A percentile compares a stretch with the other conserved stretches of the same genome.
Evolutionary conservation across 2,329 filamentous ascomycete genomes (phyloP).

Genomic region (Passalora sequoiae): DNA sequence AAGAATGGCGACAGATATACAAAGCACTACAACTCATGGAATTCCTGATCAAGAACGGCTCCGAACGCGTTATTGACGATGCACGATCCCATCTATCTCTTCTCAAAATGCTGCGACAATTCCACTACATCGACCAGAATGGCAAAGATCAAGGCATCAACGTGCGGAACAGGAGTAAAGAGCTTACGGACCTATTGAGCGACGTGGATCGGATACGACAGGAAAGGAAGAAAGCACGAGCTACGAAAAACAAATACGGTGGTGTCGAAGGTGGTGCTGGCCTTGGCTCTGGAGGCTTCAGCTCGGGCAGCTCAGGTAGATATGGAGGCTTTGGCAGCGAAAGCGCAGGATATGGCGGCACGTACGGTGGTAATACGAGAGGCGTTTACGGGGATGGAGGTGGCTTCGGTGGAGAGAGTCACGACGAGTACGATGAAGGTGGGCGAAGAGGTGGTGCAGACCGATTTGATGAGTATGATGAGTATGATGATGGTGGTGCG

Average conservation of each 20-base stretch:
- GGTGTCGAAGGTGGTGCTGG: constrained; percentile 80
- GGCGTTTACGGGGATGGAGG: constrained; percentile 93
- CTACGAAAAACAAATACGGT: constrained; percentile 89
- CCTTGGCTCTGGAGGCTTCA: constrained; percentile 44
- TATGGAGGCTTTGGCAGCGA: constrained; percentile 94
- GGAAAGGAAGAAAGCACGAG: constrained; percentile 78
- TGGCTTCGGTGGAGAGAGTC: constrained; percentile 73
- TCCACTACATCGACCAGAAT: constrained; percentile 92
- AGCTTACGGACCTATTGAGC: constrained; percentile 84
- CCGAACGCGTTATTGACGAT: constrained; percentile 94
- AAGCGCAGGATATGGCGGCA: constrained; percentile 45
- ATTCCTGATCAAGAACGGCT: constrained; percentile 96
- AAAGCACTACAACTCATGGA: constrained; percentile 92
- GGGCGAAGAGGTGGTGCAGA: constrained; percentile 54
- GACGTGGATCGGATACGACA: constrained; percentile 80
- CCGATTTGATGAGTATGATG: constrained; percentile 94
- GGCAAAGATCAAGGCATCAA: constrained; percentile 98
- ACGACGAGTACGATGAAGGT: constrained; percentile 58
- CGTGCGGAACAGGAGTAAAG: constrained; percentile 92
- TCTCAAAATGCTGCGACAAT: constrained; percentile 96
- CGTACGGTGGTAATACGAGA: constrained; percentile 59
- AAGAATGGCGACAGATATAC: constrained; percentile 99
- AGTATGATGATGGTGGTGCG: constrained; percentile 73
- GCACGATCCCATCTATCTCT: constrained; percentile 90
- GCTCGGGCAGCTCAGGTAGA: constrained; percentile 53